Conservation (phyloP, 2,329 filamentous ascomycete species). For the Penicillium capsulatum region DNA sequence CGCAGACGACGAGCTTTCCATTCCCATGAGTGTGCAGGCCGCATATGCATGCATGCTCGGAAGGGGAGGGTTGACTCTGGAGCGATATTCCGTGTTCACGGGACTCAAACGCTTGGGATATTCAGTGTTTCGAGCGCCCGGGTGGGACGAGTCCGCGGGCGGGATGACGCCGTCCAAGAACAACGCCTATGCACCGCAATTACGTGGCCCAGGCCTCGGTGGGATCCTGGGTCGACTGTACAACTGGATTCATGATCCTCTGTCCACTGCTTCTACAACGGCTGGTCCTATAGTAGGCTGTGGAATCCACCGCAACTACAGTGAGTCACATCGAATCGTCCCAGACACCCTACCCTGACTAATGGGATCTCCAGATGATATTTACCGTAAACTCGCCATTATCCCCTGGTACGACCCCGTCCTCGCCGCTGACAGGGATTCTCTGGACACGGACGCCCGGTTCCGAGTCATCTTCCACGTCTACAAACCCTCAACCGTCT, state of each 20-base stretch:
- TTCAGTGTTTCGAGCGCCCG: conserved; percentile 67
- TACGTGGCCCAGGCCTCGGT: conserved; percentile 23
- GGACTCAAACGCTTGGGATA: conserved; percentile 81
- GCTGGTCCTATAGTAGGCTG: conserved; percentile 50
- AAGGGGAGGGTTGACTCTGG: conserved; percentile 60
- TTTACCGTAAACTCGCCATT: conserved; percentile 72
- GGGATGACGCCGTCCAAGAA: conserved; percentile 10
- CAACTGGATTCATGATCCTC: conserved; percentile 30
- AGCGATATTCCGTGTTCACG: conserved; percentile 83
- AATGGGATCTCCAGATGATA: conserved; percentile 53
- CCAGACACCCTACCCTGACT: too few relatives aligned
- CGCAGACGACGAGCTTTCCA: conserved; percentile 54
- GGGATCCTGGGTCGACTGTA: conserved; percentile 34
- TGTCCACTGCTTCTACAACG: conserved; percentile 26
- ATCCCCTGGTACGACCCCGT: conserved; percentile 66
- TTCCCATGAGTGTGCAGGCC: conserved; percentile 88
- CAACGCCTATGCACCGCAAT: conserved; percentile 4
- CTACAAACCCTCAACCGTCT: conserved; percentile 68
- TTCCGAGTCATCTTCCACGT: conserved; percentile 76
- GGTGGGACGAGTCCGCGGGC: conserved; percentile 40
- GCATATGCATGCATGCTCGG: conserved; percentile 84
- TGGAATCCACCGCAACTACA: conserved; percentile 54
- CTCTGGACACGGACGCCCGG: conserved; percentile 42
- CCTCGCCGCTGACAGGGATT: conserved; percentile 20
- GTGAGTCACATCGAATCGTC: conserved; percentile 25